Evolutionary conservation across 164 flowering plant genomes (phyloP), one percentile per base, ranked within the genome.

Genomic region (Sextonia rubra): DNA sequence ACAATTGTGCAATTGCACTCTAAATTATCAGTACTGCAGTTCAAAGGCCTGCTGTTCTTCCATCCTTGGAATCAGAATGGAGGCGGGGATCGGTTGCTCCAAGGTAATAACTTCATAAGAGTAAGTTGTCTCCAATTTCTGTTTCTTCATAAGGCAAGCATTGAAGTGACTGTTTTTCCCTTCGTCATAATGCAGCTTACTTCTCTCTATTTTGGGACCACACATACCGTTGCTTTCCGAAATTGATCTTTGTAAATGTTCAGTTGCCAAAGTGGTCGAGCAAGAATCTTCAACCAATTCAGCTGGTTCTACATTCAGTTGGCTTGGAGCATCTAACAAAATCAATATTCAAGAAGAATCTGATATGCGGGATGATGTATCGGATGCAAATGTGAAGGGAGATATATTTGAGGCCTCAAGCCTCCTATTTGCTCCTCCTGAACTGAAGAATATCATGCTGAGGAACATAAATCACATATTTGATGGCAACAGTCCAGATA

Each of bases 51-150:
- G 86, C 87, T 70, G 94, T 93, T 76, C 96, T 93, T 83, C 90
- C 94, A 71, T 86, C 92, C 62, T 71, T 93, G 78, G 98, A 93
- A 82, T 83, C 86, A 69, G 91, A 93, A 76, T 93, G 98, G 98
- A 85, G 88, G 72, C 88, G 78, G 68, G 92, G 91, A 72, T 83
- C 86, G 14, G 97, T 90, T 76, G 85, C 94, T 81, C 97, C 98
- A 30, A 93, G 98, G 98, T 93, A 84, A 74, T 44, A 49, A 15
- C 12, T 64, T 25, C 58, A 24, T 7, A 26, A 30, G 64, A 20
- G 12, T 23, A n/a, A 47, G 66, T 25, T 22, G 61, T 27, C 7
- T 24, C 56, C 9, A 32, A 3, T 18, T 23, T 29, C 71, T n/a
- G 30, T 65, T 80, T 32, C 61, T 32, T 15, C 66, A 15, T 56